These are phyloP conservation scores for Umbelopsis sp. DNA, from an alignment of 371 early-diverging fungal species.

Conservation along the genomic window DNA sequence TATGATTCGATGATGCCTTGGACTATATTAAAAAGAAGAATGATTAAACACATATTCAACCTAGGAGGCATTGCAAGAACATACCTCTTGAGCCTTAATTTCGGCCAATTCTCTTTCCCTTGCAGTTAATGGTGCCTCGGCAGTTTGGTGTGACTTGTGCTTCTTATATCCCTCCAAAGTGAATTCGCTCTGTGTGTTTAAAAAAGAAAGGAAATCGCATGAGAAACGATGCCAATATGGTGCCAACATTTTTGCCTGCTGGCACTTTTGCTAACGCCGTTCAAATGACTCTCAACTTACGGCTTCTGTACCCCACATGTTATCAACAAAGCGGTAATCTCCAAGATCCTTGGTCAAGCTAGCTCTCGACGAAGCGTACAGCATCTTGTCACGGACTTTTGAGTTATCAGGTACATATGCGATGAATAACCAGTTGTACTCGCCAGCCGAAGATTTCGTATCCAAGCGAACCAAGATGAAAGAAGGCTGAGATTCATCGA, in stretches of 20 bases:
- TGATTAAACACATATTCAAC: neutral
- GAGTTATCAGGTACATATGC: conserved; percentile 82
- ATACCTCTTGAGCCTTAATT: conserved; percentile 68
- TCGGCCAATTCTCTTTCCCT: conserved; percentile 79
- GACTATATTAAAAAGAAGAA: conserved; percentile 32
- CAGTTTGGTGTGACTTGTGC: conserved; percentile 71
- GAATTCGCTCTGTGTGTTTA: conserved; percentile 54
- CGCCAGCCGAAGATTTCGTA: conserved; percentile 41
- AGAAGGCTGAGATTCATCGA: conserved; percentile 63
- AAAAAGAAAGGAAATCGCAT: no score
- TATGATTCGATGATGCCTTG: conserved; percentile 52
- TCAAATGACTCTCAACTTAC: conserved; percentile 36
- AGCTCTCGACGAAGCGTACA: conserved; percentile 83
- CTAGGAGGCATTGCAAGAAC: neutral
- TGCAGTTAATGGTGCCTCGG: conserved; percentile 81
- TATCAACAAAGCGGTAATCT: conserved; percentile 75
- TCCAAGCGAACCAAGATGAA: conserved; percentile 75
- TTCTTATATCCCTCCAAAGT: conserved; percentile 74
- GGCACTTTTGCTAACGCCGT: no score
- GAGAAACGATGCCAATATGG: no score
- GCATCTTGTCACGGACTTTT: conserved; percentile 86
- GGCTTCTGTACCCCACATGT: conserved; percentile 73
- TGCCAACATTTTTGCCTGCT: no score
- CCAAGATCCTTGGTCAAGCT: conserved; percentile 79
- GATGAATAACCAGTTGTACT: conserved; percentile 75